Percentiles rank a stretch among this genome's conserved stretches.
These are phyloP conservation scores for Agaricus blazei DNA, from an alignment of 768 basidiomycete genomes.

Conservation along the genomic window DNA sequence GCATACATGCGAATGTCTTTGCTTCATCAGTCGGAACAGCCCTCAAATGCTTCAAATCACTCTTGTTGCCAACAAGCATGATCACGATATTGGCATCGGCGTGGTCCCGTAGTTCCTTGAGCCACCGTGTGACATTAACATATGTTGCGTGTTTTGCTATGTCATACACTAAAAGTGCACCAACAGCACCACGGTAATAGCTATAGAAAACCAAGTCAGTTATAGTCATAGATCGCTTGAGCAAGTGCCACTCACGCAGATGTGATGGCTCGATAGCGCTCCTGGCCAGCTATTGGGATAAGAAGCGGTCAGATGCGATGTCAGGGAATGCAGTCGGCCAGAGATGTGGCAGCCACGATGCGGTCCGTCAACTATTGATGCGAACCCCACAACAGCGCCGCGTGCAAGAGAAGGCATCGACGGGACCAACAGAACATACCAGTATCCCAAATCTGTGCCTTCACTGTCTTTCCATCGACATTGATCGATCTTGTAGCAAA, in stretches of 20 bases:
- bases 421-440: conserved; percentile 44
- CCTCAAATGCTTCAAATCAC: conserved; percentile 95
- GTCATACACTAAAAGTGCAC: conserved; percentile 90
- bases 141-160: conserved; percentile 94
- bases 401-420: conserved; percentile 5
- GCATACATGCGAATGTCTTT: conserved; percentile 86
- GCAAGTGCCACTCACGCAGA: conserved; percentile 65
- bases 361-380: background rate
- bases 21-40: conserved; percentile 98
- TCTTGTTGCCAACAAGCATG: conserved; percentile 98
- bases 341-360: background rate
- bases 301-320: conserved; percentile 1
- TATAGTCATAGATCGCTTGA: background rate
- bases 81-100: conserved; percentile 92
- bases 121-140: conserved; percentile 90
- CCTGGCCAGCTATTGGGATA: conserved; percentile 75
- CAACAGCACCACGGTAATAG: conserved; percentile 96
- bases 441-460: conserved; percentile 99
- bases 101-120: conserved; percentile 95
- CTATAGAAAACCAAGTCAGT: conserved; percentile 30
- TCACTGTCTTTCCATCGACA: conserved; percentile 95
- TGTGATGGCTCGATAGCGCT: conserved; percentile 96
- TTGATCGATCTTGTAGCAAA: conserved; percentile 94
- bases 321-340: background rate
- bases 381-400: conserved; percentile 9